Base-by-base conservation (phyloP, 2,329 filamentous ascomycete genomes). In the Fusarium transvaalense region DNA sequence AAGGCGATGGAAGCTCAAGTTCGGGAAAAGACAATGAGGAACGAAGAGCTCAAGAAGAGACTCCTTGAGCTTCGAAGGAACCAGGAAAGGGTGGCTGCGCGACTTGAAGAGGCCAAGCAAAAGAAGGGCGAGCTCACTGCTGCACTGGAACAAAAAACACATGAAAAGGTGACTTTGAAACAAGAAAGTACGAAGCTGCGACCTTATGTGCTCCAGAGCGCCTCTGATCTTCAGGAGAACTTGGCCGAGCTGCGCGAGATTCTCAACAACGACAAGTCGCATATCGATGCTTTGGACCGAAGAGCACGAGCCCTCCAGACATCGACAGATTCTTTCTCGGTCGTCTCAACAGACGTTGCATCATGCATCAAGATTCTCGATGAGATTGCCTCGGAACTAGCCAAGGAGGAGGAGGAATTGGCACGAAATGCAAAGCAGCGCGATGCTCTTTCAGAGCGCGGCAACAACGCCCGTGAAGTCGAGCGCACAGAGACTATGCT, bases 321-420 rank as follows among this genome's bases (percentile, higher is more conserved):
- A 2, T 97, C 93, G 10, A 89, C 90, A 5, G 95, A 98, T 78
- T 95, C 94, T 0, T 98, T 98, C 76, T 85, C 88, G 5, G 90
- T 97, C 0, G 93, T 97, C 1, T 86, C 91, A 10, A 88, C 91
- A 13, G 96, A 99, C 75, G 93, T 99, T 17, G 89, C 92, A 10
- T 90, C 91, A 3, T 97, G 94, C 76, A 94, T 94, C 74, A 95
- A 95, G 75, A 85, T 98, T 14, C 88, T 98, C 6, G 93, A 96
- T 56, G 95, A 98, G 72, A 92, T 97, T 21, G 86, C 91, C 5
- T 82, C 84, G n/a, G 96, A 98, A 77, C 81, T 99, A 6, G 83
- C 89, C 45, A 97, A 95, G 78, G 95, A 98, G 79, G 95, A 98
- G 45, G 94, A 98, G 61, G 94, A 97, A 78, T 88, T 92, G 71